Evolutionary conservation across 2,329 filamentous ascomycete genomes (phyloP), one percentile per base, ranked within the genome.

Genomic region (Pestalotiopsis sp.): DNA sequence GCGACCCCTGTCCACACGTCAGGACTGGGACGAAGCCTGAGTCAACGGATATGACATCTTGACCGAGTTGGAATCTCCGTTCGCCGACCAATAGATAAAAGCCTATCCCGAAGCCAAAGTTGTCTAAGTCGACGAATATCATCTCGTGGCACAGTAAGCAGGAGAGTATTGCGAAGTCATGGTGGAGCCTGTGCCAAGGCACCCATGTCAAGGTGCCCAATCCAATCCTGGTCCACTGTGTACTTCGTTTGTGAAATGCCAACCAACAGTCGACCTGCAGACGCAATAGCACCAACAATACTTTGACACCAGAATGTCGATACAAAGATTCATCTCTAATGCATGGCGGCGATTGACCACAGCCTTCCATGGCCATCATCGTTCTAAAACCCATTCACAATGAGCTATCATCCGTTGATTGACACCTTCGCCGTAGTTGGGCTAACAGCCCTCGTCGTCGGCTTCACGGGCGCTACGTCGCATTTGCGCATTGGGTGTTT

Each of bases 71-170:
- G 90, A 90, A 6, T 87, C 89, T 61, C 87, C 88, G 57, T 93
- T 93, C 74, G 88, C 89, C 67, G 86, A 90, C 78, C 91, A 93
- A 77, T 84, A 93, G 71, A 90, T 92, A 71, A 87, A 90, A 74
- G 89, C 90, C n/a, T 93, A 93, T 76, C 91, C 91, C 1, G 89
- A 92, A 67, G 91, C 91, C 69, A 93, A 93, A 80, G 87, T 93
- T 67, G 85, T 94, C 63, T 23, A 2, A 23, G 2, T 23, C 23
- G 23, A 23, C 23, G 77, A 78, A 69, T 77, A 70, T 56, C 36
- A 61, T 4, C 72, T 72, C 0, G 72, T 0, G 78, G 76, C 7
- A 31, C 27, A 31, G 27, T 7, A 9, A 31, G 27, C 27, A 31
- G 27, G 27, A 31, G 6, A 31, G 27, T 31, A 31, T 31, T 1